A percentile compares a stretch with the other conserved stretches of the same genome.
Evolutionary conservation across 2,329 filamentous ascomycete genomes (phyloP).

Genomic region (Epichloe scottii): DNA sequence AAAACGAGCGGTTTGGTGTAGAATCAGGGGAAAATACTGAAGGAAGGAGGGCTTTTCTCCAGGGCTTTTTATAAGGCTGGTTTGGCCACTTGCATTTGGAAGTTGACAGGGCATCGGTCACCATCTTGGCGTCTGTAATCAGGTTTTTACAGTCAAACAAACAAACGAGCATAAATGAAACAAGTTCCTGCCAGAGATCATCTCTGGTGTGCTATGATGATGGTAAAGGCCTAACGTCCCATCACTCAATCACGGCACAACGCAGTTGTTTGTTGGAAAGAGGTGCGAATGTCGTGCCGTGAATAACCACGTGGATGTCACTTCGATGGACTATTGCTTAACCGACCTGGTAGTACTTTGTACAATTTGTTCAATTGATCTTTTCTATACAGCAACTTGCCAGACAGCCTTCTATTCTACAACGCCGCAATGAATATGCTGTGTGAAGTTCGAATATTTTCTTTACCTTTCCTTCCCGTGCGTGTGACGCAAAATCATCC

Average conservation of each 20-base stretch:
- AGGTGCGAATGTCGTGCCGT: no score
- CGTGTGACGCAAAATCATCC: not conserved
- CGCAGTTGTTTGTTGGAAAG: no score
- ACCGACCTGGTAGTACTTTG: not conserved
- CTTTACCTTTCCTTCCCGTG: not conserved
- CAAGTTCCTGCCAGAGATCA: conserved; percentile 4
- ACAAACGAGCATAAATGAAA: conserved; percentile 31
- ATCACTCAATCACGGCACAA: no score
- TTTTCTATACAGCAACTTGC: not conserved
- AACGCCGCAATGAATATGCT: not conserved
- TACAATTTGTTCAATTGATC: conserved; percentile 8
- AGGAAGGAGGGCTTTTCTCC: conserved; percentile 19
- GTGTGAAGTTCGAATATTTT: not conserved
- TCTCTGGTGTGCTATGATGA: conserved; percentile 21
- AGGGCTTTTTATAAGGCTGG: conserved; percentile 33
- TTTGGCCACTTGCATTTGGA: conserved; percentile 55
- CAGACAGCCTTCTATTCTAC: conserved; percentile 2
- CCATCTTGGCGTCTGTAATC: conserved; percentile 54
- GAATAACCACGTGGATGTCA: no score
- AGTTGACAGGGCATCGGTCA: conserved; percentile 49
- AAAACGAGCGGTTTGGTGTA: conserved; percentile 22
- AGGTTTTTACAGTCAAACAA: conserved; percentile 49
- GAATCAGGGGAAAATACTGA: conserved; percentile 22
- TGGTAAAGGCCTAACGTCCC: not conserved
- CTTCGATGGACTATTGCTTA: not conserved